Base-by-base conservation (phyloP, 768 basidiomycete species). In the Pleurotus pulmonarius region DNA sequence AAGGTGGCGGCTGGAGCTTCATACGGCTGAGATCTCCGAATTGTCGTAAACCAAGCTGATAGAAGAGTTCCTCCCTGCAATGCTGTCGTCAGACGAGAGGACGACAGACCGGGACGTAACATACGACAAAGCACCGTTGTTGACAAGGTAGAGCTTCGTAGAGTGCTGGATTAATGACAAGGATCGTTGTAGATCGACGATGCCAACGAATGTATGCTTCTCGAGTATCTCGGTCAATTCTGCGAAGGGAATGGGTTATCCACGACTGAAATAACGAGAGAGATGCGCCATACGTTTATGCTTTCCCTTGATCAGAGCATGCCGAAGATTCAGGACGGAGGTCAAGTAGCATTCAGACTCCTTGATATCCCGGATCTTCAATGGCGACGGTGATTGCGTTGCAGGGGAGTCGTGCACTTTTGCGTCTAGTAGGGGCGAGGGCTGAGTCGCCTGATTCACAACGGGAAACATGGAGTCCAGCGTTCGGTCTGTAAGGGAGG, bases 391-490 rank as follows among this genome's bases (percentile, higher is more conserved):
- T 15, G 43, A 43, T 37, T 55, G 48, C 48, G 46, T 49, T 22
- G 56, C 59, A 29, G 64, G 51, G 55, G 64, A 58, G 53, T 60
- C 51, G n/a, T 9, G 39, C n/a, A 55, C 47, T 29, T 65, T 61
- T 48, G 64, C 63, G 44, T 52, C 63, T 16, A 58, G 44, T 40
- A 60, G 59, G 8, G 59, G 54, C 1, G 64, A 65, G 2, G 67
- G 68, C 18, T 74, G 69, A 46, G 76, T 81, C 5, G 78, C 74
- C 3, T 85, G 81, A 59, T 86, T 83, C 20, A 72, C 64, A 8
- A 90, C 76, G 1, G 88, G 87, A 59, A 98, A 90, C 92, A 98
- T 97, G 0, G 94, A 94, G 65, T 98, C 96, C 13, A 99, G 80
- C 0, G 95, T 98, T 37, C 95, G 84, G 57, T 95, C 91, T 44